phyloP scores from a whole-genome alignment of 1,284 basidiomycete genomes.

The Marasmius oreades region DNA sequence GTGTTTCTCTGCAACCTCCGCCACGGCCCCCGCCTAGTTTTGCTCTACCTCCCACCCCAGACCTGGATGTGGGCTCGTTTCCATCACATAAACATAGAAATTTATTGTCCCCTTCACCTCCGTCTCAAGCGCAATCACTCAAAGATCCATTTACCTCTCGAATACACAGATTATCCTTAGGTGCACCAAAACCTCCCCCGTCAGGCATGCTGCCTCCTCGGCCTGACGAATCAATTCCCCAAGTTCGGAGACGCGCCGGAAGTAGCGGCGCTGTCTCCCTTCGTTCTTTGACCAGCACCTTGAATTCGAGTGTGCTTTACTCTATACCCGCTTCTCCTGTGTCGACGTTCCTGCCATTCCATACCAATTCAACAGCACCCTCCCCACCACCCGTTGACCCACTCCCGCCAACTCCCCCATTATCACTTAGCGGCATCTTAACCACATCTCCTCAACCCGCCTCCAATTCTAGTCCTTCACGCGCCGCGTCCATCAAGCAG shows the following conservation, averaged over 20 bases:
- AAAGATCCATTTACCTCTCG: constrained; percentile 49
- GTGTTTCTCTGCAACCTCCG: constrained; percentile 63
- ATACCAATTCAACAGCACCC: constrained; percentile 27
- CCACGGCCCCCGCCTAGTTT: constrained; percentile 63
- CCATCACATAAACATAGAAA: background rate
- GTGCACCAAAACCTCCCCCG: constrained; percentile 61
- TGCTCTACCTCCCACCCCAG: constrained; percentile 65
- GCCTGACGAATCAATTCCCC: constrained; percentile 44
- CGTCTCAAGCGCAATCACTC: constrained; percentile 40
- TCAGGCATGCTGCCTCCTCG: constrained; percentile 52
- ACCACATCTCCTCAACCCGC: constrained; percentile 22
- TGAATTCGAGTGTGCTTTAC: constrained; percentile 25
- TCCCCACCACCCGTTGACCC: constrained; percentile 44
- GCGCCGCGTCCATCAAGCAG: constrained; percentile 48
- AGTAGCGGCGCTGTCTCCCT: constrained; percentile 26
- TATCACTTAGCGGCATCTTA: background rate
- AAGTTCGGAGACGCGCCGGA: constrained; percentile 25
- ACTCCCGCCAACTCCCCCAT: constrained; percentile 29
- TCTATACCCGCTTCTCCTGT: constrained; percentile 43
- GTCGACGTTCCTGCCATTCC: constrained; percentile 25
- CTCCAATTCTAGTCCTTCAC: constrained; percentile 23
- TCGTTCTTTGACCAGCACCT: constrained; percentile 16
- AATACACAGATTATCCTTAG: constrained; percentile 54
- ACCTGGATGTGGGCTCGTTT: background rate
- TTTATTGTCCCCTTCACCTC: constrained; percentile 16